Base-by-base conservation (phyloP, 202 grass and related monocot genomes). In the Setaria italica region DNA sequence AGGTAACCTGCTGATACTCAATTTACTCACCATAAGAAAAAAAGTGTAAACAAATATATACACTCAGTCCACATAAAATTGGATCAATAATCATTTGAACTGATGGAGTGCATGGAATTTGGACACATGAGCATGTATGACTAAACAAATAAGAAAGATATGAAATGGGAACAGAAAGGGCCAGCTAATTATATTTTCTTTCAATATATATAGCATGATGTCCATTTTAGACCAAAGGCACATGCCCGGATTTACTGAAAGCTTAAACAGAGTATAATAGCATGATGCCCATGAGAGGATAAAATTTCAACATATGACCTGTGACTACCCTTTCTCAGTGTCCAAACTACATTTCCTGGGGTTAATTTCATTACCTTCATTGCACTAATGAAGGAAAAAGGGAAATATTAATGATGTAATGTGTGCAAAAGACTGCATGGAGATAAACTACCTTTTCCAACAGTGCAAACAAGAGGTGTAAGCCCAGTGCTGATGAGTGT, bases 11-110 rank as follows among this genome's bases (percentile, higher is more conserved):
- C 25, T 25, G 25, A 25, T 25, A 25, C 25, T 25, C 25, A 25
- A 25, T 25, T 78, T 74, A 35, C 89, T 88, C 63, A 77, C 74
- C 47, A 79, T 79, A 25, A 48, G 66, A 68, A 74, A 86, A 19
- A 45, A 88, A 54, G 54, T 59, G 11, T 66, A 19, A 86, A 73
- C 49, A 29, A 15, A 48, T 6, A 39, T 53, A 84, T 48, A 80
- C 75, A 81, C 64, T 74, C 41, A 78, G 7, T 67, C 83, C 83
- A 57, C 55, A 57, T 57, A 6, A n/a, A 57, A n/a, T 4, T 57
- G 55, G 19, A n/a, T 57, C 7, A 50, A 9, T 9, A 57, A 57
- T 57, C 55, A 57, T 57, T 57, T n/a, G 55, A 55, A 57, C 7
- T 57, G 55, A 7, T 20, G 55, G 55, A 57, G 55, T n/a, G 6